Evolutionary conservation across 1,284 basidiomycete genomes (phyloP).

Genomic region (Ustilago curta): DNA sequence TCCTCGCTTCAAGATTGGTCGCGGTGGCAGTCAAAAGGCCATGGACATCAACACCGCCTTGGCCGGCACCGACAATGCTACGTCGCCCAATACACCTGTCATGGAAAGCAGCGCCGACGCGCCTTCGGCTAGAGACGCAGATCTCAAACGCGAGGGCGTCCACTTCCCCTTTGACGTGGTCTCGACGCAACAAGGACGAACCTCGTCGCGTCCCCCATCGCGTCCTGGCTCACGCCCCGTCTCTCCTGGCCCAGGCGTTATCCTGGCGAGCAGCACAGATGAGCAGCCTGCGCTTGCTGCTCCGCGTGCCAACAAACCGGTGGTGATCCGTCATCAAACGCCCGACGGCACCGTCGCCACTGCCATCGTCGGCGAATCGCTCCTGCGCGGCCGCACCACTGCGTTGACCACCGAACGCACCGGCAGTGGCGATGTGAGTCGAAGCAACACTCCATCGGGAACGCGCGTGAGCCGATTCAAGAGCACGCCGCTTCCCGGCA

Average conservation of each 20-base stretch:
- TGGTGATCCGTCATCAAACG: slow-evolving; percentile 54
- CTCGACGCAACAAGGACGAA: slow-evolving; percentile 16
- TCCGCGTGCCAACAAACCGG: slow-evolving; percentile 51
- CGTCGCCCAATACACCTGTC: slow-evolving; percentile 20
- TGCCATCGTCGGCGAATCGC: slow-evolving; percentile 53
- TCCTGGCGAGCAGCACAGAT: slow-evolving; percentile 2
- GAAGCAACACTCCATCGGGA: slow-evolving; percentile 49
- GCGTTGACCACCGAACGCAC: slow-evolving; percentile 17
- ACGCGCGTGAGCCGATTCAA: slow-evolving; percentile 46
- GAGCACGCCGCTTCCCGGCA: slow-evolving; percentile 44
- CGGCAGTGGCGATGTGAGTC: slow-evolving; percentile 30
- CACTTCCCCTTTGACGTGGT: slow-evolving; percentile 26
- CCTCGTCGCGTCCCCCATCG: slow-evolving; percentile 24
- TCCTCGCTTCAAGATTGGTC: slow-evolving; percentile 47
- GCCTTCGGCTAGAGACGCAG: slow-evolving; percentile 7
- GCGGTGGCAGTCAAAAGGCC: slow-evolving; percentile 29
- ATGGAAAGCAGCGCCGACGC: slow-evolving; percentile 21
- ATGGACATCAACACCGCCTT: neutral
- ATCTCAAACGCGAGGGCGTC: slow-evolving; percentile 16
- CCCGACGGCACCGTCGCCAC: slow-evolving; percentile 49
- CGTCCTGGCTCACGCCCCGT: slow-evolving; percentile 42
- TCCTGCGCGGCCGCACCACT: slow-evolving; percentile 50
- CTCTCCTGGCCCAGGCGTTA: slow-evolving; percentile 33
- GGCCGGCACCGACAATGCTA: slow-evolving; percentile 1
- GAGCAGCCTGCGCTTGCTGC: slow-evolving; percentile 23